Evolutionary conservation across 2,329 filamentous ascomycete species (phyloP), one percentile per base, ranked within the genome.

Genomic region (Penicillium sp.): DNA sequence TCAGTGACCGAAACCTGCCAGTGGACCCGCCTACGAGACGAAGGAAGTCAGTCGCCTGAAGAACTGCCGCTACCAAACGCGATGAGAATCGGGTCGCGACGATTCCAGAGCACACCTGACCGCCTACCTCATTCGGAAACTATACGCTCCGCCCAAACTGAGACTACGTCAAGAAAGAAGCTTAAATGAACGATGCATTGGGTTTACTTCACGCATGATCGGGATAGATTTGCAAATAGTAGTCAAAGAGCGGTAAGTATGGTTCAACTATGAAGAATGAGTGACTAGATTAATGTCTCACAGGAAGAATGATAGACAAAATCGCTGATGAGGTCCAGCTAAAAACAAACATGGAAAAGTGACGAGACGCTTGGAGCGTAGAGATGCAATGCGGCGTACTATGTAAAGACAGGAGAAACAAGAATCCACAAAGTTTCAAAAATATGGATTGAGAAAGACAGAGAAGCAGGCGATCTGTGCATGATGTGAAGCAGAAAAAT

Each of bases 351-450:
- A 60, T 37, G 57, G 57, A n/a, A 51, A 55, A 28, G 52, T 38
- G 35, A 64, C 54, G 51, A 61, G 53, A 54, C 65, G 65, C 65
- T 69, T 43, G 59, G 55, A 60, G 66, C 65, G 61, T 62, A 60
- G 59, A 56, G 19, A 70, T 69, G 64, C 65, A 62, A 69, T 59
- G 62, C 58, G 65, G 64, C 64, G 60, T 61, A 63, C 38, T 60
- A 65, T 69, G 58, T 63, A 66, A 58, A 56, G 63, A 65, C 59
- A 62, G 55, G 38, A 63, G 53, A 55, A 46, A n/a, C 33, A 58
- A 37, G 40, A 59, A 64, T 48, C 42, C 59, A 59, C 37, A 46
- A 11, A 37, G 28, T 26, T 7, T 16, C 35, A 57, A 7, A 55
- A 7, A 46, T 35, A 4, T 28, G 25, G 14, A 16, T 16, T 26